A percentile compares a stretch with the other conserved stretches of the same genome.
Evolutionary conservation across 352 stramenopile species (phyloP).

Genomic region (Blastocystis sp.): DNA sequence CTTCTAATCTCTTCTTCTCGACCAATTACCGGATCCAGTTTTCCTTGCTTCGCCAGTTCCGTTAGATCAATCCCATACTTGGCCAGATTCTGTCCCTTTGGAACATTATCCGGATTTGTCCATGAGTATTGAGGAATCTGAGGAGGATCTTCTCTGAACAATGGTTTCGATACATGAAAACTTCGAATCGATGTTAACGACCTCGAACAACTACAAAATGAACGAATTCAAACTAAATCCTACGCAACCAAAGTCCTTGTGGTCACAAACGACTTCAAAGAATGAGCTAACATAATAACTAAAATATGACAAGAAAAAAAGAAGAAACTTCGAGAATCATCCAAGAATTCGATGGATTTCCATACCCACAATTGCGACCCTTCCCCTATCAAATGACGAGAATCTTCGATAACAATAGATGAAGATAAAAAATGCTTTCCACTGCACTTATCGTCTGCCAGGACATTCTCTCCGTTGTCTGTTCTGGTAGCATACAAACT

Average conservation of each 20-base stretch:
- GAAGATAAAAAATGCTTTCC: conserved; percentile 20
- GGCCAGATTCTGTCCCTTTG: conserved; percentile 72
- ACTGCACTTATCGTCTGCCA: conserved; percentile 31
- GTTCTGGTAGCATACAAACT: not conserved
- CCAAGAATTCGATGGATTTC: conserved; percentile 9
- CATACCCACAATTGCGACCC: not conserved
- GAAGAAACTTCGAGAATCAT: conserved; percentile 20
- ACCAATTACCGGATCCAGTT: conserved; percentile 84
- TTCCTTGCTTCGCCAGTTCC: conserved; percentile 71
- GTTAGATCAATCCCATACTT: conserved; percentile 76
- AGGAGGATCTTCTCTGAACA: not conserved
- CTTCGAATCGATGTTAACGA: not conserved
- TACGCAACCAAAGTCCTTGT: conserved; percentile 3
- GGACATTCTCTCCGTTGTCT: not conserved
- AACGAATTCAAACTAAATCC: not conserved
- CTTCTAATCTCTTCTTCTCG: conserved; percentile 86
- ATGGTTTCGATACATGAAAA: conserved; percentile 5
- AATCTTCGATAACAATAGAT: conserved; percentile 2
- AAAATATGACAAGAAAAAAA: conserved; percentile 1
- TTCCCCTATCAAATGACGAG: not conserved
- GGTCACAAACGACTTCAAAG: not conserved
- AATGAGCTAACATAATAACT: conserved; percentile 3
- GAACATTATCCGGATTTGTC: conserved; percentile 76
- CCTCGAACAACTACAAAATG: conserved; percentile 19
- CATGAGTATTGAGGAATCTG: conserved; percentile 66